Base-by-base conservation (phyloP, 2,329 filamentous ascomycete species). In the Apiospora rasikravindrae region DNA sequence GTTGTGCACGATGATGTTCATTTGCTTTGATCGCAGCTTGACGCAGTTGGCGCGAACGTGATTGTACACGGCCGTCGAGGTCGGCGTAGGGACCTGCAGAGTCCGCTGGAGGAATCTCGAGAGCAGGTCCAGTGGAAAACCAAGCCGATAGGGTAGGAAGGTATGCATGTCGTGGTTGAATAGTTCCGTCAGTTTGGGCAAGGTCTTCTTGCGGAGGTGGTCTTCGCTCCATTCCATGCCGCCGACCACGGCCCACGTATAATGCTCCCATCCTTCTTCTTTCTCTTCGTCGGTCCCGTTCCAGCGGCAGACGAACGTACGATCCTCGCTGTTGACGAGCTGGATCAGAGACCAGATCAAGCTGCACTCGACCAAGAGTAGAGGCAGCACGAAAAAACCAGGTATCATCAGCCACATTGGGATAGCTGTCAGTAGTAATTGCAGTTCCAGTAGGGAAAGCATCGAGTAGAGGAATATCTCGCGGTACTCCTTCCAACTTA, bases 51-150 rank as follows among this genome's bases (percentile, higher is more conserved):
- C 74, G 14, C 83, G 82, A 44, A 85, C 74, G 47, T 82, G 78
- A 24, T 74, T 73, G 73, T 85, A 84, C 19, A 84, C 76, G 4
- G 76, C 76, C 4, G 78, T 76, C 33, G 80, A 79, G 11, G 77
- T 75, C 13, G 75, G 74, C 1, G 77, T 80, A 2, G 81, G 78
- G 24, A 82, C 70, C 11, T 79, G 71, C 33, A 80, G 72, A 24
- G 77, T 81, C 5, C 81, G 78, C 71, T 80, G 80, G 4, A 83
- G 66, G 51, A 81, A 75, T n/a, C 78, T 73, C 24, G 74, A 80
- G 57, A 88, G 75, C 33, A 88, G 78, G 76, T 90, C 88, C 75
- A 89, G 86, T 47, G 87, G 82, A 2, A 87, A 82, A 73, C 89
- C 88, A 42, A 87, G 83, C 13, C 88, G 84, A 42, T 83, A 82